Percentiles rank a stretch among this genome's conserved stretches.
phyloP scores from a whole-genome alignment of 2,329 filamentous ascomycete species.

The Hymenoscyphus scutula region DNA sequence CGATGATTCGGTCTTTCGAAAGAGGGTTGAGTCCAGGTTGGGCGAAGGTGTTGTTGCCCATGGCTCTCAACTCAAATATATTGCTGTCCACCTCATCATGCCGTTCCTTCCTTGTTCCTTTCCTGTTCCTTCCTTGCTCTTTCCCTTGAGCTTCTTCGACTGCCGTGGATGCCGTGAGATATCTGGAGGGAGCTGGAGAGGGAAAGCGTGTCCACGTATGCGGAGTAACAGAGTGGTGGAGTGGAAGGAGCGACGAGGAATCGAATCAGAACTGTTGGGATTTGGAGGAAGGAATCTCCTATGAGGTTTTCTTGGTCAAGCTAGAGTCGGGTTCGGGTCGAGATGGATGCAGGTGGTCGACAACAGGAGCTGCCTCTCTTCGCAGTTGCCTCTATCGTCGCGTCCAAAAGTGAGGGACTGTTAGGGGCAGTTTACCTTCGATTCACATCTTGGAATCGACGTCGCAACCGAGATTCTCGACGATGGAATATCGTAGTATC shows the following conservation, averaged over 20 bases:
- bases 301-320: background rate
- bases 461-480: too few relatives aligned
- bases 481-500: too few relatives aligned
- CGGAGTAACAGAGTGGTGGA: background rate
- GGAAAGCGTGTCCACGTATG: background rate
- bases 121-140: too few relatives aligned
- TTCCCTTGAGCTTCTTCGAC: background rate
- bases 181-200: too few relatives aligned
- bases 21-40: background rate
- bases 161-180: background rate
- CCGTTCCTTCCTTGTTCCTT: background rate
- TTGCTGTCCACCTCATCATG: background rate
- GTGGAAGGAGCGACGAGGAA: background rate
- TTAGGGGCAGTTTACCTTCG: too few relatives aligned
- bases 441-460: too few relatives aligned
- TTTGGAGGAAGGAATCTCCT: background rate
- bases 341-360: background rate
- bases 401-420: too few relatives aligned
- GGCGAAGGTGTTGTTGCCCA: background rate
- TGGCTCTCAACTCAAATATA: background rate
- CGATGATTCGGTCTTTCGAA: background rate
- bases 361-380: background rate
- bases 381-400: too few relatives aligned
- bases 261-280: background rate
- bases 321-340: background rate